A percentile compares a stretch with the other conserved stretches of the same genome.
These are phyloP conservation scores for Leccinum variabile DNA, from an alignment of 1,284 basidiomycete species.

Conservation along the genomic window DNA sequence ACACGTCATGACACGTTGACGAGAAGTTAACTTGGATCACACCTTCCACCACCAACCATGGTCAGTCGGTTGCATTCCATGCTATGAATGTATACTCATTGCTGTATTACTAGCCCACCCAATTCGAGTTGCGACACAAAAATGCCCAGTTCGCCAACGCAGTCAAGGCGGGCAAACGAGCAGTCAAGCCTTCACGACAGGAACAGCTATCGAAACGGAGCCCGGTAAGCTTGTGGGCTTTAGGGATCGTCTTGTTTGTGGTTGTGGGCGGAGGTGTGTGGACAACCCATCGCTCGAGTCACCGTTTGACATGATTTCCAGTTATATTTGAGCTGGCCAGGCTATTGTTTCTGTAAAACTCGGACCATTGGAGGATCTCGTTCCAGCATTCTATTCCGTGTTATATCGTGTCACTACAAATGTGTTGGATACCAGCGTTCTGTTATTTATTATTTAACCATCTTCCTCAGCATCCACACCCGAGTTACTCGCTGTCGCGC, in stretches of 20 bases:
- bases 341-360: constrained; percentile 59
- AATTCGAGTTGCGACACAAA: constrained; percentile 77
- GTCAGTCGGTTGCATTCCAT: constrained; percentile 14
- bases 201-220: constrained; percentile 69
- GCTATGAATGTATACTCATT: background rate
- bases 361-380: background rate
- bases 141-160: constrained; percentile 76
- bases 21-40: background rate
- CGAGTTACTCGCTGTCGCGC: constrained; percentile 46
- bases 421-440: constrained; percentile 21
- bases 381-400: constrained; percentile 4
- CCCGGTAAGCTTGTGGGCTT: constrained; percentile 68
- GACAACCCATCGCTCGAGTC: background rate
- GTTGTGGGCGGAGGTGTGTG: constrained; percentile 68
- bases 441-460: constrained; percentile 25
- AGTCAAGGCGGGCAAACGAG: constrained; percentile 70
- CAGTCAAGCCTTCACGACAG: constrained; percentile 67
- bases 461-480: constrained; percentile 41
- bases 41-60: constrained; percentile 11
- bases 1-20: constrained; percentile 28
- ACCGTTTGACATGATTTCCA: constrained; percentile 30
- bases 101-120: constrained; percentile 52
- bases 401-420: constrained; percentile 15
- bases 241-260: constrained; percentile 68
- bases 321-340: constrained; percentile 72